Base-by-base conservation (phyloP, 2,329 filamentous ascomycete genomes). In the Stagonosporopsis tanaceti region DNA sequence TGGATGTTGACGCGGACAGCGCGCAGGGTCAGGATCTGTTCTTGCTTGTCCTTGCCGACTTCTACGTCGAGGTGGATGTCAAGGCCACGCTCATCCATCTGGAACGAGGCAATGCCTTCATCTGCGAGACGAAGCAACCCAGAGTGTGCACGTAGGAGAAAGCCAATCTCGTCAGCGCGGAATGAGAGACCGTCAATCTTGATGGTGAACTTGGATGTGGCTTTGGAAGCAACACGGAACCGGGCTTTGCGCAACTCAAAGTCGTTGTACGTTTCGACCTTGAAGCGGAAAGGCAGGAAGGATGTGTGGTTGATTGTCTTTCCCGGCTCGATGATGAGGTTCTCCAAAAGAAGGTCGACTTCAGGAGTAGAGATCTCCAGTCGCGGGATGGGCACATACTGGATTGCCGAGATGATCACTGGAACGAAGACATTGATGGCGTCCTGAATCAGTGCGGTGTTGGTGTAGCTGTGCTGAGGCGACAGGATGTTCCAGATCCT, bases 301-400 rank as follows among this genome's bases (percentile, higher is more conserved):
- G 93, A 97, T 3, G 90, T 92, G 60, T 89, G 81, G 73, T 97
- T 94, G 67, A 96, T 83, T 0, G 92, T 96, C 55, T 83, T 83
- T 6, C 94, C 94, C 0, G 94, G 94, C 71, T 97, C 92, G 30
- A 98, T 83, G 58, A 98, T 90, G 30, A 98, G 81, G 63, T 96
- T 97, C 72, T 98, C 94, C 2, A 98, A 80, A 1, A 98, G 80
- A 5, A 98, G 84, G 67, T 97, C 93, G 52, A 96, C 82, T 32
- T 91, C 87, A 0, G 93, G 93, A 3, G 89, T 90, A 0, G 91
- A 90, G 5, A 97, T 82, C 75, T 97, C 94, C n/a, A 97, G 77
- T 4, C 94, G 89, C 0, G 93, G 93, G 50, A 98, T 95, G 0
- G 94, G 94, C 4, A 98, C 80, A 76, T 92, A 93, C 73, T 97